Base-by-base conservation (phyloP, 2,329 filamentous ascomycete species). In the Didymella segeticola region DNA sequence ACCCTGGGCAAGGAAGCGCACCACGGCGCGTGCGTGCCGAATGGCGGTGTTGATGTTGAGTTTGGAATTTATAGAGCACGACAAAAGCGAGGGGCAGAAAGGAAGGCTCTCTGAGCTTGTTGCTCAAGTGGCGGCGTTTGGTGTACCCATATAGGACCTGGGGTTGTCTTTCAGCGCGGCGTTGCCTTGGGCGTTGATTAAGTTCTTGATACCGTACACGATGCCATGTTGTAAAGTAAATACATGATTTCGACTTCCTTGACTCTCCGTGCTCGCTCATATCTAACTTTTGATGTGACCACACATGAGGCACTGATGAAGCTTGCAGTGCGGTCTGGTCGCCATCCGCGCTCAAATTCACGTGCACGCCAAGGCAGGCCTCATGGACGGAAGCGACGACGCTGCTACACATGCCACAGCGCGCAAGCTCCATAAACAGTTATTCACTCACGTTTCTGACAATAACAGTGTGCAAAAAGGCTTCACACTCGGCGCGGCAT, bases 1-100 rank as follows among this genome's bases (percentile, higher is more conserved):
- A 85, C 83, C 2, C 78, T 88, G 5, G 88, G 87, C 5, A 82
- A 84, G 58, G 87, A 89, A 66, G 78, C 83, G 26, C 89, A 88
- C 62, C 84, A 87, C 39, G 64, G 60, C 29, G 36, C 41, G 48
- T 54, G 36, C 31, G 48, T 45, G 29, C 51, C 29, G 9, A 46
- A 30, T n/a, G 45, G 51, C n/a, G 26, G 39, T 1, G 39, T 45
- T 26, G 45, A 49, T 9, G 39, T 49, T 14, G 51, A 34, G 5
- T 27, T 41, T n/a, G 51, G 45, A 10, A 36, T 39, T 41, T 54
- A 49, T 15, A 39, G 51, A 19, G 41, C 41, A 33, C 22, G 51
- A 20, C 23, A 27, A n/a, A 54, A 43, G 37, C 29, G 51, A 19
- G 51, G 39, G 29, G 30, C 39, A 19, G 51, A 54, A 1, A 45